Base-by-base conservation (phyloP, 2,329 filamentous ascomycete genomes). In the Metarhizium anisopliae region DNA sequence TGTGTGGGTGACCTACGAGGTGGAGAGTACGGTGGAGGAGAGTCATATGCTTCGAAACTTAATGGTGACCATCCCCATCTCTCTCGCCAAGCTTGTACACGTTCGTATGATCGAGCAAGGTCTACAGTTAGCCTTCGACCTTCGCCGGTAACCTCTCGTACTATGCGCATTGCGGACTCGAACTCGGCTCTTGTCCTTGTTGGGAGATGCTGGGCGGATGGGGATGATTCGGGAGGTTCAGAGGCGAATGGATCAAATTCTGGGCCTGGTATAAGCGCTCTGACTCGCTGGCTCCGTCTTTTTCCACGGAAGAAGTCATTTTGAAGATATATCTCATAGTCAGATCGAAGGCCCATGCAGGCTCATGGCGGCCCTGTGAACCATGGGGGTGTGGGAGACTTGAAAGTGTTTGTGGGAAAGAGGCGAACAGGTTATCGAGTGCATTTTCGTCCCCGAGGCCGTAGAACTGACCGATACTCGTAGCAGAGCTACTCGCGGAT, bases 1-100 rank as follows among this genome's bases (percentile, higher is more conserved):
- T 54, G 49, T 38, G 36, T 42, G 20, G 51, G 47, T 16, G 25
- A 32, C 20, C 16, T 38, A 18, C 45, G 32, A 18, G 56, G 49
- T 38, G 56, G 54, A 40, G 58, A 56, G 52, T 54, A 59, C 42
- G 50, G 43, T 25, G 59, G 53, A 53, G 53, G 53, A 20, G 52
- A 54, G 42, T 59, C 50, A 52, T 45, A 45, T 20, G 50, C 50
- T 55, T 59, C 54, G 49, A 45, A 58, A 38, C 36, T 20, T 20
- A 20, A 20, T 2, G 20, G 20, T 20, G 20, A 20, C 20, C 20
- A 20, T 2, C 20, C 20, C 20, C 20, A 20, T 20, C 20, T 20
- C 20, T 20, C 20, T 20, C 20, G 20, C 20, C 42, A 43, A 14
- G 42, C 42, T 43, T n/a, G 53, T 30, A 55, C 53, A 25, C 47